Base-by-base conservation (phyloP, 1,284 basidiomycete genomes). In the Tylopilus sp. region DNA sequence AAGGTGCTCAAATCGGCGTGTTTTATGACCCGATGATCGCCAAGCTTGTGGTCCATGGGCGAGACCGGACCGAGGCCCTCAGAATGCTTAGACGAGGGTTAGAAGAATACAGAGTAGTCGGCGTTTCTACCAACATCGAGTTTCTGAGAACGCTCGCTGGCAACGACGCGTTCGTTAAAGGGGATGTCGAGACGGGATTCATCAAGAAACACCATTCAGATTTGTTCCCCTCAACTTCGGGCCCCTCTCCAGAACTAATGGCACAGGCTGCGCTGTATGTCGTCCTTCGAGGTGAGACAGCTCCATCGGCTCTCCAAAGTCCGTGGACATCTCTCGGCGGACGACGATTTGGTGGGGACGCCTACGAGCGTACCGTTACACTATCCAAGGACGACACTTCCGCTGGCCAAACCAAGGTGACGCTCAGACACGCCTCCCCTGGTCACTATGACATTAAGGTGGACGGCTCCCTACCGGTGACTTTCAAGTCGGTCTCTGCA, bases 1-100 rank as follows among this genome's bases (percentile, higher is more conserved):
- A 85, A 62, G 91, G 91, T 12, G 83, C 94, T 50, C 86, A 92
- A 62, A 93, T 96, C 53, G 90, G 88, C 28, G 88, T 94, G 4
- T 92, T 85, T 70, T 97, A 97, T 67, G 94, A 97, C 62, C 92
- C 94, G 0, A 90, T 96, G 85, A 94, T 94, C 55, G 85, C 91
- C 26, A 93, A 93, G 65, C 81, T 96, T n/a, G 87, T 96, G 37
- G 91, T 91, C 9, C 89, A 93, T 59, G 94, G 90, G 11, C 73
- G 82, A 33, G 89, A 95, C 68, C 78, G 94, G n/a, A 81, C 81
- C 2, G 90, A 94, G 62, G 94, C 94, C 0, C 69, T 97, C 55
- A 76, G 89, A 9, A 76, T 91, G 60, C 76, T 96, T 51, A 73
- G 87, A 9, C 82, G 83, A 46, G 92, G 91, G 6, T 70, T 96